Evolutionary conservation across 1,139 yeast genomes (phyloP), one percentile per base, ranked within the genome.

Genomic region (Geotrichum fermentans): DNA sequence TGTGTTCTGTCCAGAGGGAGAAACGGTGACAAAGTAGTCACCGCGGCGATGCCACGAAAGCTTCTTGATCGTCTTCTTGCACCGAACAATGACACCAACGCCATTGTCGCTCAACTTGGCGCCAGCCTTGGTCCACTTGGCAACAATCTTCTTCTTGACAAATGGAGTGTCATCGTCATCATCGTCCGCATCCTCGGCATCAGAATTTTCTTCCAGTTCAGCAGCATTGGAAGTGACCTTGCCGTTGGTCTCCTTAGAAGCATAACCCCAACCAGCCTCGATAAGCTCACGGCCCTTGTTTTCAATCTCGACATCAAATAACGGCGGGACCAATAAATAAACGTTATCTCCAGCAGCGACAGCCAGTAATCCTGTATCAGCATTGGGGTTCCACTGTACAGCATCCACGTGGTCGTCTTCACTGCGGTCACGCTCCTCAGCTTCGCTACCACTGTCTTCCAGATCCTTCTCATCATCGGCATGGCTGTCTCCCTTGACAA

Each of bases 31-130:
- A 60, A 94, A 87, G 66, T 92, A 92, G 71, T 92, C 98, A 63
- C 98, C 99, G 63, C 86, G 84, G 67, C 97, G 78, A 68, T 92
- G 99, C 99, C 99, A 92, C 57, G 95, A 79, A 16, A 92, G 61
- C 63, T 82, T 84, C 70, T 88, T 89, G 57, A 92, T 78, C 0
- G 87, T 75, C 65, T 82, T 85, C 55, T 83, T 77, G 57, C 82
- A 73, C 14, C 78, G 69, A 53, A 92, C 80, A 28, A 87, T 82
- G 8, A 88, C 84, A 11, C 87, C 77, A 37, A 90, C 80, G 45
- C 95, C 96, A 56, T 77, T 74, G 43, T 68, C 70, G 40, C 77
- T 73, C 58, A 83, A 83, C 55, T 77, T 78, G 47, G 75, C 68
- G 20, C 82, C 77, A 41, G 97, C 96, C 54, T 88, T 83, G 55